These are phyloP conservation scores for Rhizopogon vinicolor DNA, from an alignment of 768 basidiomycete species.

Conservation along the genomic window DNA sequence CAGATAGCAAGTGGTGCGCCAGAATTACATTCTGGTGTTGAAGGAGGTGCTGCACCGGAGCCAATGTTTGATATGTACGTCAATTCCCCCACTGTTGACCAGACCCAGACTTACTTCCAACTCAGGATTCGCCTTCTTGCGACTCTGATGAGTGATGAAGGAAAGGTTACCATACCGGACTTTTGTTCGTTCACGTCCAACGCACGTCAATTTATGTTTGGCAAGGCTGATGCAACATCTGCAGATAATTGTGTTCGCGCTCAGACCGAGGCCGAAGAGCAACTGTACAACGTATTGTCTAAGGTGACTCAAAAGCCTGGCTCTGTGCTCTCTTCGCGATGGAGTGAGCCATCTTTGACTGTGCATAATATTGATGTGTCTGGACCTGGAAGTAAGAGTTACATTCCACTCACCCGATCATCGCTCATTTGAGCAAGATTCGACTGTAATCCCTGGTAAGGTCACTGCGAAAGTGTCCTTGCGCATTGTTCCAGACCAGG, in stretches of 20 bases:
- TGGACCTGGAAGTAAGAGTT: constrained; percentile 64
- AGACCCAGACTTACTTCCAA: neutral
- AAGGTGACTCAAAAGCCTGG: constrained; percentile 64
- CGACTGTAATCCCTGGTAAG: constrained; percentile 83
- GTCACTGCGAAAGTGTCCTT: constrained; percentile 86
- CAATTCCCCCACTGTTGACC: neutral
- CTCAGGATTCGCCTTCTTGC: constrained; percentile 74
- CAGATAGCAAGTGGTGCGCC: constrained; percentile 69
- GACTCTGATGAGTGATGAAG: constrained; percentile 55
- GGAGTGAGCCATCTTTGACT: constrained; percentile 89
- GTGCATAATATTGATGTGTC: constrained; percentile 83
- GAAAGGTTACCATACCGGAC: constrained; percentile 63
- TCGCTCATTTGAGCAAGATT: constrained; percentile 38
- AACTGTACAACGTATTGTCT: constrained; percentile 65
- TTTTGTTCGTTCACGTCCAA: constrained; percentile 64
- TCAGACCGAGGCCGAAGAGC: constrained; percentile 61
- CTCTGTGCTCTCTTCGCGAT: constrained; percentile 67
- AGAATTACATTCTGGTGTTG: constrained; percentile 91
- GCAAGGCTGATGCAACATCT: neutral
- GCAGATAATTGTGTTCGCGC: constrained; percentile 75
- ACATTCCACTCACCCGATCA: neutral
- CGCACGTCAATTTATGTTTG: neutral
- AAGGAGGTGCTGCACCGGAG: constrained; percentile 84
- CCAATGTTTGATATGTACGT: constrained; percentile 91
- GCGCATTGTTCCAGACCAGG: constrained; percentile 93